Percentiles rank a stretch among this genome's conserved stretches.
Evolutionary conservation across 352 stramenopile genomes (phyloP).

Genomic region (Phytophthora sp.): DNA sequence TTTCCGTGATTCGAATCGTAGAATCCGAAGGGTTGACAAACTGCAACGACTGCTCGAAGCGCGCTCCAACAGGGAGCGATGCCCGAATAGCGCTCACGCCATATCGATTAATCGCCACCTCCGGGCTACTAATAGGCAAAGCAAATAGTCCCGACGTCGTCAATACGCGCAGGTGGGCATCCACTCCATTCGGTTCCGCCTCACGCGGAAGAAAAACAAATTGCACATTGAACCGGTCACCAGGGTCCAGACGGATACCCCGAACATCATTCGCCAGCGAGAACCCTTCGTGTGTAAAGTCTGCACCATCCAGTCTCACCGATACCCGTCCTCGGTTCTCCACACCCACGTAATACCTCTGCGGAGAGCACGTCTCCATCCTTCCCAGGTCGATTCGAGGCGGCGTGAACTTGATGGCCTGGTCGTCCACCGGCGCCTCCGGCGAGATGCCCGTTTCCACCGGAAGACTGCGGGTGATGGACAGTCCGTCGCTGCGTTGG

Average conservation of each 20-base stretch:
- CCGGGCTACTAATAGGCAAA: slow-evolving; percentile 36
- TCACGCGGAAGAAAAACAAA: slow-evolving; percentile 46
- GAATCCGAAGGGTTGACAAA: slow-evolving; percentile 52
- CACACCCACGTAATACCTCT: slow-evolving; percentile 37
- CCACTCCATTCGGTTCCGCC: slow-evolving; percentile 25
- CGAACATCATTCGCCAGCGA: slow-evolving; percentile 43
- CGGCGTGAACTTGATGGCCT: slow-evolving; percentile 47
- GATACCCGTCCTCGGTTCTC: slow-evolving; percentile 40
- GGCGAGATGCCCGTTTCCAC: slow-evolving; percentile 2
- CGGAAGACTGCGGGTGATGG: slow-evolving; percentile 39
- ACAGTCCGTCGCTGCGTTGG: slow-evolving; percentile 38
- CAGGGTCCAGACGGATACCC: slow-evolving; percentile 41
- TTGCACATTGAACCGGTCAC: slow-evolving; percentile 38
- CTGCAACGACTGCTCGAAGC: slow-evolving; percentile 38
- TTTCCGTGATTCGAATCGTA: slow-evolving; percentile 51
- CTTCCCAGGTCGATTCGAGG: slow-evolving; percentile 42
- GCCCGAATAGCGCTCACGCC: slow-evolving; percentile 31
- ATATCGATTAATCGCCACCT: slow-evolving; percentile 38
- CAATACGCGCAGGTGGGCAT: slow-evolving; percentile 41
- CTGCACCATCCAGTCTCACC: slow-evolving; percentile 43
- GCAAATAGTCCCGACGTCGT: slow-evolving; percentile 59
- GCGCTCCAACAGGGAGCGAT: slow-evolving; percentile 39
- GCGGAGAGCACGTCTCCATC: slow-evolving; percentile 40
- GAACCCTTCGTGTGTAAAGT: slow-evolving; percentile 54
- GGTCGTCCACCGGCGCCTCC: slow-evolving; percentile 19